phyloP scores from a whole-genome alignment of 2,329 filamentous ascomycete genomes.

The Fusarium sacchari region DNA sequence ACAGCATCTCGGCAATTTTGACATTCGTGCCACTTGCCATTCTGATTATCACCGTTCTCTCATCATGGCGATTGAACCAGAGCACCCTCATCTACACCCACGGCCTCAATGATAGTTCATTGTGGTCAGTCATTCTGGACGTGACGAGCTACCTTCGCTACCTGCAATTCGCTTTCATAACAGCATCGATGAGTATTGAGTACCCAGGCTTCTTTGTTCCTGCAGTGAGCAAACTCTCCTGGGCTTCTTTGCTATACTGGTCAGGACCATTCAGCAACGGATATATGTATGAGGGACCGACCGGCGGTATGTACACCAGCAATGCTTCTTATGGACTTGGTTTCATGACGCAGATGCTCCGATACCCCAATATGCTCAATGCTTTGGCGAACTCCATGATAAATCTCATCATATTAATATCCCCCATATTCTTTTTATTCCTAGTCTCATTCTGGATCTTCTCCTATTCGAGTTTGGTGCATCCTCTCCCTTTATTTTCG shows the following conservation, averaged over 20 bases:
- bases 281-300: neutral
- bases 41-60: neutral
- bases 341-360: neutral
- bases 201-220: neutral
- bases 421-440: neutral
- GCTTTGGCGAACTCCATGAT: neutral
- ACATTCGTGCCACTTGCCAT: neutral
- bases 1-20: neutral
- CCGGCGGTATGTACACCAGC: neutral
- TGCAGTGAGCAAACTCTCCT: neutral
- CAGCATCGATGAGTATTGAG: neutral
- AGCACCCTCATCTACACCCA: neutral
- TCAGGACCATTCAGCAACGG: neutral
- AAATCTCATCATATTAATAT: neutral
- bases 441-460: neutral
- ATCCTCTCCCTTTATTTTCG: neutral
- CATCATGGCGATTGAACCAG: neutral
- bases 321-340: neutral
- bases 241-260: neutral
- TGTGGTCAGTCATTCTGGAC: neutral
- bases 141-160: neutral
- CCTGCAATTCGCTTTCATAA: neutral
- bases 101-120: neutral
- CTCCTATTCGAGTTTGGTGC: neutral
- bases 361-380: neutral